phyloP scores from a whole-genome alignment of 768 basidiomycete species.

The Gelatoporia subvermispora region DNA sequence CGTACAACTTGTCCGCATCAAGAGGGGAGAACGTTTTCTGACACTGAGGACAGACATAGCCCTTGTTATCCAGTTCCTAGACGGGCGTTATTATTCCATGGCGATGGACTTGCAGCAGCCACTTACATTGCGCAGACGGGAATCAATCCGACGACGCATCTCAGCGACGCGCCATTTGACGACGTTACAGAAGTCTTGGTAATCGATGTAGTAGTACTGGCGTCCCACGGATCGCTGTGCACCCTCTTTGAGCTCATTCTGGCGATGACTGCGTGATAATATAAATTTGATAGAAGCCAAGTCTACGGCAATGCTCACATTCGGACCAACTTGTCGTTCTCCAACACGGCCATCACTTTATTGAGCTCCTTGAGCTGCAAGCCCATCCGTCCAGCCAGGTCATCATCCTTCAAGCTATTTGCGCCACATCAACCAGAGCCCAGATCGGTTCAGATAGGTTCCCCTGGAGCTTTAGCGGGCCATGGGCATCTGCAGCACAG shows the following conservation, averaged over 20 bases:
- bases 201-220: constrained; percentile 96
- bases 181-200: constrained; percentile 92
- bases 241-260: constrained; percentile 88
- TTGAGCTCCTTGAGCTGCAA: constrained; percentile 86
- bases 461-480: constrained; percentile 6
- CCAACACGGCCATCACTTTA: constrained; percentile 80
- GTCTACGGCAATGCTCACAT: constrained; percentile 50
- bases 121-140: constrained; percentile 80
- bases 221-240: constrained; percentile 82
- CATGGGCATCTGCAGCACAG: constrained; percentile 16
- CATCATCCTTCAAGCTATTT: constrained; percentile 85
- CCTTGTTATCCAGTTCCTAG: constrained; percentile 94
- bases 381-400: constrained; percentile 86
- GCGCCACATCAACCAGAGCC: constrained; percentile 1
- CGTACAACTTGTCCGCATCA: constrained; percentile 81
- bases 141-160: constrained; percentile 88
- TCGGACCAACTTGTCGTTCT: constrained; percentile 73
- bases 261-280: constrained; percentile 58
- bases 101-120: constrained; percentile 31
- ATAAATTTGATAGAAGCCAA: too few relatives aligned
- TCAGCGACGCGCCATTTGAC: constrained; percentile 96
- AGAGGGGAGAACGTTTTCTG: constrained; percentile 78
- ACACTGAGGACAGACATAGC: constrained; percentile 94
- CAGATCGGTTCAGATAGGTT: not conserved
- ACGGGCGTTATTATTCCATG: constrained; percentile 37